Conservation (phyloP, 768 basidiomycete species). For the Krasilnikovozyma curviuscula region DNA sequence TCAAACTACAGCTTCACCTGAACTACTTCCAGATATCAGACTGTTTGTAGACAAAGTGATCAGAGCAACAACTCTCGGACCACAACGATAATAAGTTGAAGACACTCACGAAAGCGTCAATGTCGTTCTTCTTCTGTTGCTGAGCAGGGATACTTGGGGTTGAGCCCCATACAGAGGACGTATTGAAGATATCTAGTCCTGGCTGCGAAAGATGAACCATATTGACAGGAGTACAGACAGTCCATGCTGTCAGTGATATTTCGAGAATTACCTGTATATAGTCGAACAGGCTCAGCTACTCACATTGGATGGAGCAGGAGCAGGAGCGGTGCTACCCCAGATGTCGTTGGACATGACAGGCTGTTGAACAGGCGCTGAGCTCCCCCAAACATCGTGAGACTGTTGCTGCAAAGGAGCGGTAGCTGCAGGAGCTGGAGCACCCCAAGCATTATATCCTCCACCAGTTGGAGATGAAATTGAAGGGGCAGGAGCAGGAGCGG, state of each 20-base stretch:
- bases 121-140: no score
- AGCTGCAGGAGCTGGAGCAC: not conserved
- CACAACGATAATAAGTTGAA: not conserved
- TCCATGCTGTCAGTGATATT: not conserved
- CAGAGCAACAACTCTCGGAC: not conserved
- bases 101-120: conserved; percentile 3
- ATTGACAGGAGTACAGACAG: not conserved
- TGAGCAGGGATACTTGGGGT: not conserved
- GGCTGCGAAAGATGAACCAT: not conserved
- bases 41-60: not conserved
- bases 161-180: not conserved
- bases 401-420: not conserved
- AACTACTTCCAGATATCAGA: conserved; percentile 13
- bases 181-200: not conserved
- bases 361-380: no score
- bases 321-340: not conserved
- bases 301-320: not conserved
- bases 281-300: not conserved
- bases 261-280: not conserved
- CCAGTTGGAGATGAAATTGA: not conserved
- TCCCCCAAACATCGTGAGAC: no score
- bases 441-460: not conserved
- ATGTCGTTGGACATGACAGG: not conserved
- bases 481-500: conserved; percentile 2
- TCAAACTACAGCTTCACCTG: no score